Evolutionary conservation across 371 early-diverging fungal species (phyloP).

Genomic region (Funneliformis caledonium): DNA sequence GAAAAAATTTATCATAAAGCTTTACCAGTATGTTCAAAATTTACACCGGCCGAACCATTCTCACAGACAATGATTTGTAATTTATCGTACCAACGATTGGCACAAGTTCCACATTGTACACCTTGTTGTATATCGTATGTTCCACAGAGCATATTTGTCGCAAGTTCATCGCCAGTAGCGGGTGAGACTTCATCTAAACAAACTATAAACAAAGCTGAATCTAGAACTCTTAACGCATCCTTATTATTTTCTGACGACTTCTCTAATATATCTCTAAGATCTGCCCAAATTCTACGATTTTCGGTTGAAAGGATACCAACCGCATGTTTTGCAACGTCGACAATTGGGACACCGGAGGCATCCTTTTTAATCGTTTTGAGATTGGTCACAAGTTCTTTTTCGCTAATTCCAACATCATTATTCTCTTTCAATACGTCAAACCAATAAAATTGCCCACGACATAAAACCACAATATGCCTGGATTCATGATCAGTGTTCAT

Average conservation of each 20-base stretch:
- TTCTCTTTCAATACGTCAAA: conserved; percentile 68
- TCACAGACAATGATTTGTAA: conserved; percentile 65
- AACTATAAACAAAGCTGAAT: conserved; percentile 79
- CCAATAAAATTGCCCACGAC: conserved; percentile 68
- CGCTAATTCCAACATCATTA: conserved; percentile 50
- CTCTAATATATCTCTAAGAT: conserved; percentile 51
- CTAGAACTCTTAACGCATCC: conserved; percentile 64
- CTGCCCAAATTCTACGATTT: conserved; percentile 59
- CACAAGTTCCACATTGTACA: conserved; percentile 63
- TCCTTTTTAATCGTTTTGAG: conserved; percentile 50
- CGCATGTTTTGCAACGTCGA: conserved; percentile 49
- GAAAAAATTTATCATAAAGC: not conserved
- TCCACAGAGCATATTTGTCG: conserved; percentile 63
- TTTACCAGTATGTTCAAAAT: conserved; percentile 65
- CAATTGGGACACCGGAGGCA: conserved; percentile 47
- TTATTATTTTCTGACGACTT: conserved; percentile 56
- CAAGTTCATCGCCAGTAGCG: conserved; percentile 51
- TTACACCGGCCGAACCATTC: conserved; percentile 65
- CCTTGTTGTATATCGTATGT: conserved; percentile 58
- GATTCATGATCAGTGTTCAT: conserved; percentile 53
- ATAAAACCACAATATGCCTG: conserved; percentile 67
- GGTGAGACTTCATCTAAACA: conserved; percentile 76
- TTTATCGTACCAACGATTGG: conserved; percentile 66
- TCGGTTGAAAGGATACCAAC: conserved; percentile 63
- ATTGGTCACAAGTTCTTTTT: conserved; percentile 52